phyloP scores from a whole-genome alignment of 2,329 filamentous ascomycete species.

The Fusarium abutilonis region DNA sequence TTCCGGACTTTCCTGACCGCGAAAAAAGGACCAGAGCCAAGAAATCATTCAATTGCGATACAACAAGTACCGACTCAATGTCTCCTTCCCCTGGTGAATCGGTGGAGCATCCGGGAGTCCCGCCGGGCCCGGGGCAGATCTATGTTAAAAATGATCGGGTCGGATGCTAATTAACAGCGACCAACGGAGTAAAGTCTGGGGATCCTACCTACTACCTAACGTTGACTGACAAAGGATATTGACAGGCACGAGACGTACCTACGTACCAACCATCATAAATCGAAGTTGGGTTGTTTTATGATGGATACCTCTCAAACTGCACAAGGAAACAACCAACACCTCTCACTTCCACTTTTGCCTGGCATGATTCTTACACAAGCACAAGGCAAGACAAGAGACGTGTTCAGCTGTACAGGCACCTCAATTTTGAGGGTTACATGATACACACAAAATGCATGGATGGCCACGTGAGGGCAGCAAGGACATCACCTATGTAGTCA shows the following conservation, averaged over 20 bases:
- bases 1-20: constrained; percentile 23
- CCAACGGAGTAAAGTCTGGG: not conserved
- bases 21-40: constrained; percentile 30
- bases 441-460: constrained; percentile 11
- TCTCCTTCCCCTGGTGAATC: constrained; percentile 23
- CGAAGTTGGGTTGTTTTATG: too few species aligned
- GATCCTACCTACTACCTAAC: not conserved
- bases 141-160: not conserved
- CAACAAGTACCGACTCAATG: constrained; percentile 5
- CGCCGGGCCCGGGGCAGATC: constrained; percentile 8
- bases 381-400: not conserved
- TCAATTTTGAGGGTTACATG: constrained; percentile 26
- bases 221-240: too few species aligned
- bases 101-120: constrained; percentile 28
- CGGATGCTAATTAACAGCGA: not conserved
- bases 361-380: not conserved
- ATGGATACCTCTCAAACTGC: not conserved
- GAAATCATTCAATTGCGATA: constrained; percentile 34
- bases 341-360: not conserved
- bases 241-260: not conserved
- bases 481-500: constrained; percentile 11
- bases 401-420: constrained; percentile 27
- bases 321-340: not conserved
- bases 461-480: constrained; percentile 35
- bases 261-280: not conserved